phyloP scores from a whole-genome alignment of 2,329 filamentous ascomycete genomes.

The Aspergillus calidoustus region DNA sequence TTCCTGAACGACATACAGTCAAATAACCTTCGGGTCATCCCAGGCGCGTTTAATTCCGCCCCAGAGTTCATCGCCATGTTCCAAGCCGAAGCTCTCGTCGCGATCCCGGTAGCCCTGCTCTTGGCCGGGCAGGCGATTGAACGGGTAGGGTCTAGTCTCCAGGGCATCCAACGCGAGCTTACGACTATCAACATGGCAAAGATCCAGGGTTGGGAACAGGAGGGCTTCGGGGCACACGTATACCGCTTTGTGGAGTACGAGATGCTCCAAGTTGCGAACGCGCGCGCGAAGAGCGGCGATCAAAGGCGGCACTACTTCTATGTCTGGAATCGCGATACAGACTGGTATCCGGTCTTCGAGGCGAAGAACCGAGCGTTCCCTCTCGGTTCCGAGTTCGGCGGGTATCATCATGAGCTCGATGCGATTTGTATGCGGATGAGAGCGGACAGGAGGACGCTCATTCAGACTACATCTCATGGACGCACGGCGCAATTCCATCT shows the following conservation, averaged over 20 bases:
- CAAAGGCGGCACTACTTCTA: conserved; percentile 2
- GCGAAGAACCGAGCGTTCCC: conserved; percentile 6
- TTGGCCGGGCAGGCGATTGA: conserved; percentile 1
- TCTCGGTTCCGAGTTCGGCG: conserved; percentile 8
- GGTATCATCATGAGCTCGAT: conserved; percentile 8
- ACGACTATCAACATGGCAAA: conserved; percentile 9
- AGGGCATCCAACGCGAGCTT: conserved; percentile 1
- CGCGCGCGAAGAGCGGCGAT: neutral
- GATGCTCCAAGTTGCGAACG: conserved; percentile 5
- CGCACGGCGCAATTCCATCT: conserved; percentile 10
- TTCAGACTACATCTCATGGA: conserved; percentile 6
- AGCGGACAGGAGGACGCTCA: conserved; percentile 4
- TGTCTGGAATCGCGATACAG: conserved; percentile 8
- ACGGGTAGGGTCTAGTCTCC: conserved; percentile 6
- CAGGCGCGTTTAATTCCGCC: conserved; percentile 10
- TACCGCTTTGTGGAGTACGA: conserved; percentile 10
- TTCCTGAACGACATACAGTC: conserved; percentile 4
- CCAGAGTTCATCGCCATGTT: conserved; percentile 8
- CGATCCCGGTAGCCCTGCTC: conserved; percentile 5
- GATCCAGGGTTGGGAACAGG: conserved; percentile 5
- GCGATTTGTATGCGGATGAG: conserved; percentile 8
- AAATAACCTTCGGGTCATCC: conserved; percentile 2
- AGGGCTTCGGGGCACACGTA: conserved; percentile 9
- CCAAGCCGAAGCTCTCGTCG: conserved; percentile 9
- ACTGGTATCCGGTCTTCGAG: conserved; percentile 11